A percentile compares a stretch with the other conserved stretches of the same genome.
Evolutionary conservation across 169 alveolate species (phyloP).

Genomic region (Plasmodium vivax): DNA sequence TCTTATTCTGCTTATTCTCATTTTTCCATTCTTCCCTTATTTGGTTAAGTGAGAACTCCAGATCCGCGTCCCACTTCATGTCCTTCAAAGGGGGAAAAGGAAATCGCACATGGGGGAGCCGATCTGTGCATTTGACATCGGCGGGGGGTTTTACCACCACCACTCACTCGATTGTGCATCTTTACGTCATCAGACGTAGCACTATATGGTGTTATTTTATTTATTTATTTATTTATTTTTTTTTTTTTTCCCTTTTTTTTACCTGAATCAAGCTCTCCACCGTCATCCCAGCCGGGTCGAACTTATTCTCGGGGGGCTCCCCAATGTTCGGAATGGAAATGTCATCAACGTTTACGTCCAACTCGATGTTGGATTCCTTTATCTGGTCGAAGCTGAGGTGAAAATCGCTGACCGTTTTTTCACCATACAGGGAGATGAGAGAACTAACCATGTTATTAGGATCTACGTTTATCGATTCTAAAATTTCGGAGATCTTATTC

Average conservation of each 20-base stretch:
- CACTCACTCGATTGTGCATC: neutral
- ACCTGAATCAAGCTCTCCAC: constrained; percentile 37
- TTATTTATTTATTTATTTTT: neutral
- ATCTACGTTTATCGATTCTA: constrained; percentile 62
- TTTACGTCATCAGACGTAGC: neutral
- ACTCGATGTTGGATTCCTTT: constrained; percentile 48
- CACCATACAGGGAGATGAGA: constrained; percentile 59
- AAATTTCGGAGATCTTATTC: constrained; percentile 67
- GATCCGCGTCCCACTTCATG: constrained; percentile 67
- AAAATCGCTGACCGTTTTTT: constrained; percentile 48
- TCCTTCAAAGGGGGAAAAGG: constrained; percentile 17
- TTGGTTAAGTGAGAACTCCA: constrained; percentile 64
- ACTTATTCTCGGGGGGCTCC: constrained; percentile 12
- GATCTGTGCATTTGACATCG: neutral
- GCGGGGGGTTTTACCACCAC: neutral
- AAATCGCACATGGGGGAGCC: neutral
- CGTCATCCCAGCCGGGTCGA: constrained; percentile 59
- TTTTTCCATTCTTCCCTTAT: constrained; percentile 66
- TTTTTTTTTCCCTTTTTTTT: neutral
- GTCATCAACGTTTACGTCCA: constrained; percentile 64
- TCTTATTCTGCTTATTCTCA: constrained; percentile 63
- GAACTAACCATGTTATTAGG: constrained; percentile 65
- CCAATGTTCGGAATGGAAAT: constrained; percentile 37
- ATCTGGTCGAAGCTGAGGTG: constrained; percentile 48
- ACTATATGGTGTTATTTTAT: neutral